These are phyloP conservation scores for Umbilicus rupestris DNA, from an alignment of 164 flowering plant species.

Conservation along the genomic window DNA sequence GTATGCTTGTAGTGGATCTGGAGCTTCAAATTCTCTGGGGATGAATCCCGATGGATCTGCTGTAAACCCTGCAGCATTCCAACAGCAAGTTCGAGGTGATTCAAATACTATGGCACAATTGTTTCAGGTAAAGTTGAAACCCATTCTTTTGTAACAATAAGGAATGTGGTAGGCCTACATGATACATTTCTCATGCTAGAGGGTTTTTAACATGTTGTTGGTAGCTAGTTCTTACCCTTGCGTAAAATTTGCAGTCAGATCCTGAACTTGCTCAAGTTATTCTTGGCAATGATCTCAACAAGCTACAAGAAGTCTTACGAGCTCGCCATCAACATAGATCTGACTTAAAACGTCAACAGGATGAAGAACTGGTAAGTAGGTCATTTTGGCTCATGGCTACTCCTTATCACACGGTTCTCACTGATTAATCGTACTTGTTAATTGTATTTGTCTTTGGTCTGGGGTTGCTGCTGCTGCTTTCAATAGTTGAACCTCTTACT, in stretches of 20 bases:
- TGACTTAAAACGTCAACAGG: constrained; percentile 53
- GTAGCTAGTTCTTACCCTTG: background rate
- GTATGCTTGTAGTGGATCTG: constrained; percentile 42
- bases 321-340: constrained; percentile 59
- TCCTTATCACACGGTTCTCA: background rate
- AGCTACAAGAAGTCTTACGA: constrained; percentile 56
- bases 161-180: background rate
- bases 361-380: constrained; percentile 72
- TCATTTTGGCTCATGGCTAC: background rate
- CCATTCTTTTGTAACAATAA: background rate
- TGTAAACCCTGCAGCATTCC: constrained; percentile 81
- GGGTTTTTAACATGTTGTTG: background rate
- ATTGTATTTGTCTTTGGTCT: no score
- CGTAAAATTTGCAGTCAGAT: constrained; percentile 41
- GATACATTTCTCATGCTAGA: background rate
- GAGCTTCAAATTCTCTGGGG: constrained; percentile 36
- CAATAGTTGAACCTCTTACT: background rate
- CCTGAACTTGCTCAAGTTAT: constrained; percentile 86
- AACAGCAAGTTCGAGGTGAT: constrained; percentile 62
- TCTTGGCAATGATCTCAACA: constrained; percentile 74
- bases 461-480: background rate
- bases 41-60: constrained; percentile 93
- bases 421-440: background rate
- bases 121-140: constrained; percentile 52
- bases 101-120: constrained; percentile 66